Percentiles rank a stretch among this genome's conserved stretches.
Conservation (phyloP, 345 rosid genomes). For the Salix udensis region DNA sequence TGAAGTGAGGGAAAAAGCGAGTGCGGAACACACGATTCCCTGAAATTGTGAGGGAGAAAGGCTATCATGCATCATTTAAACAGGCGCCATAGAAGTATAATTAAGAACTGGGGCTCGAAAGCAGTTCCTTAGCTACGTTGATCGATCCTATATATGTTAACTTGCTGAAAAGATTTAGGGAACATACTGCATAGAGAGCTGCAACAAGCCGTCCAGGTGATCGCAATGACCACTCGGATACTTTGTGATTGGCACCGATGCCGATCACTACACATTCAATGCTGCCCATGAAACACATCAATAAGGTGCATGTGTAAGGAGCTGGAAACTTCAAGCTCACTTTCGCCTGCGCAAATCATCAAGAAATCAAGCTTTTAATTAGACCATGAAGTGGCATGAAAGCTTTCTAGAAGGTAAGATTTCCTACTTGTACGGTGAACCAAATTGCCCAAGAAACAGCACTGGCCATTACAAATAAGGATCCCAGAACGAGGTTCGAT, state of each 20-base stretch:
- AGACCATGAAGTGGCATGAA: background rate
- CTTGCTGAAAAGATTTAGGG: background rate
- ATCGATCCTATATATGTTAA: too few species aligned
- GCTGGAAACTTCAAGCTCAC: constrained; percentile 64
- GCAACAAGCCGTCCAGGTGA: constrained; percentile 54
- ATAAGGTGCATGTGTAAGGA: constrained; percentile 71
- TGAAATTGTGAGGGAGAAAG: constrained; percentile 15
- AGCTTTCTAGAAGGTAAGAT: background rate
- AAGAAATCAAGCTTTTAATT: background rate
- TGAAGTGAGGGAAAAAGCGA: constrained; percentile 57
- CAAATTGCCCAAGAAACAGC: constrained; percentile 64
- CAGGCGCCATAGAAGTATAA: background rate
- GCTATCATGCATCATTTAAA: background rate
- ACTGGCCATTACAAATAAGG: constrained; percentile 55
- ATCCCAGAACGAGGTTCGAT: constrained; percentile 55
- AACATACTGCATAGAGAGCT: constrained; percentile 60
- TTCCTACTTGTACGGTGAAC: constrained; percentile 73
- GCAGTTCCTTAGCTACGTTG: background rate
- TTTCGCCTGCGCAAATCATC: constrained; percentile 40
- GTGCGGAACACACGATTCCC: constrained; percentile 76
- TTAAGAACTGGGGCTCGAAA: background rate
- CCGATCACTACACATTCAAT: constrained; percentile 51
- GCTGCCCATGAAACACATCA: constrained; percentile 73
- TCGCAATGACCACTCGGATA: constrained; percentile 60
- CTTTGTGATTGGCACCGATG: constrained; percentile 31